These are phyloP conservation scores for Neopestalotiopsis clavispora DNA, from an alignment of 2,329 filamentous ascomycete genomes.

Conservation along the genomic window DNA sequence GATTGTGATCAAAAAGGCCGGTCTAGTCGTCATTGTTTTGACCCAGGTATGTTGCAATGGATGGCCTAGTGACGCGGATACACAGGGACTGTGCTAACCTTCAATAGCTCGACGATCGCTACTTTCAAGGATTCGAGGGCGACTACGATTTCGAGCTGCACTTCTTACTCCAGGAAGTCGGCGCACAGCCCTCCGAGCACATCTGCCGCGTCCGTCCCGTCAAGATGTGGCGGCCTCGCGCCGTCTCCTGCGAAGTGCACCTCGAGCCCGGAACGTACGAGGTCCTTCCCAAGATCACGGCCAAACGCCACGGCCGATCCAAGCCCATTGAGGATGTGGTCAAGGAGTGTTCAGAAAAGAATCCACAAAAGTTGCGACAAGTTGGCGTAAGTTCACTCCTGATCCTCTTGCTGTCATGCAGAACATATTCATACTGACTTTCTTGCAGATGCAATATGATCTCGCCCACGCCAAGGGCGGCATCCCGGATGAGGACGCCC, in stretches of 20 bases:
- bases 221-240: constrained; percentile 57
- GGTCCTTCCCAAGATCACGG: constrained; percentile 71
- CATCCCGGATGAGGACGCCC: constrained; percentile 53
- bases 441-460: constrained; percentile 58
- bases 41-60: constrained; percentile 34
- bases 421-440: constrained; percentile 42
- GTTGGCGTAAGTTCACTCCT: constrained; percentile 66
- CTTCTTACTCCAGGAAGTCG: constrained; percentile 45
- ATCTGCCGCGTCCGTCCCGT: constrained; percentile 39
- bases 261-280: constrained; percentile 72
- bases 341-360: constrained; percentile 44
- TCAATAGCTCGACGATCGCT: constrained; percentile 49
- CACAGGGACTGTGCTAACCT: not conserved
- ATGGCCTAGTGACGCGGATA: too few species aligned
- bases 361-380: constrained; percentile 69
- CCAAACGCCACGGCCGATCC: constrained; percentile 46
- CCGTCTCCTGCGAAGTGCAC: constrained; percentile 73
- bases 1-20: constrained; percentile 45
- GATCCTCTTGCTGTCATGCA: constrained; percentile 60
- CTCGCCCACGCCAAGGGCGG: constrained; percentile 64
- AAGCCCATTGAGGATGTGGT: constrained; percentile 65
- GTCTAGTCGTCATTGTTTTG: constrained; percentile 48
- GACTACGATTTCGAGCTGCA: constrained; percentile 48
- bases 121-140: constrained; percentile 49
- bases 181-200: constrained; percentile 32